phyloP scores from a whole-genome alignment of 192 early-diverging fungal genomes.

The Gorgonomyces haynaldii region DNA sequence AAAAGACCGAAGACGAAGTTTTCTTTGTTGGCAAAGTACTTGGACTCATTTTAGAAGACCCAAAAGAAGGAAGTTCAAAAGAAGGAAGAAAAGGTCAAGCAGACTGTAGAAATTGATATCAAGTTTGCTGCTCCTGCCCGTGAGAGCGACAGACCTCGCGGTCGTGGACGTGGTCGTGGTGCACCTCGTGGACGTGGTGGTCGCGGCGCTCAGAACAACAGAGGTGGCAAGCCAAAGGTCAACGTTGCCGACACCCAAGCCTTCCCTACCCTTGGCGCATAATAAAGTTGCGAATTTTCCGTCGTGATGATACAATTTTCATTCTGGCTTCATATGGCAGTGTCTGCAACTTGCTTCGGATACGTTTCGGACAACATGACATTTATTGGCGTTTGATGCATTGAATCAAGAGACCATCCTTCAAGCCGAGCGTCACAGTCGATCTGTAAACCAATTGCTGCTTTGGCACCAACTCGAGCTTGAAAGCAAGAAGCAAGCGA shows the following conservation, averaged over 20 bases:
- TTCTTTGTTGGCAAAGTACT: constrained; percentile 59
- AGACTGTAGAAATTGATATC: constrained; percentile 5
- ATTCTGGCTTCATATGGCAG: too few relatives aligned
- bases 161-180: constrained; percentile 35
- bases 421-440: too few relatives aligned
- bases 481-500: constrained; percentile 2
- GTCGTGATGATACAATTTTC: too few relatives aligned
- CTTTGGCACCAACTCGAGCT: constrained; percentile 7
- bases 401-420: too few relatives aligned
- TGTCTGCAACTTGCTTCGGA: too few relatives aligned
- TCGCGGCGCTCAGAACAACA: constrained; percentile 25
- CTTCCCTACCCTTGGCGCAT: constrained; percentile 23
- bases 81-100: constrained; percentile 17
- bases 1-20: constrained; percentile 62
- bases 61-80: constrained; percentile 4
- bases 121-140: constrained; percentile 13
- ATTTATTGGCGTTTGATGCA: too few relatives aligned
- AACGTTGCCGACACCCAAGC: constrained; percentile 26
- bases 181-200: constrained; percentile 53
- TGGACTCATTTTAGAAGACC: background rate
- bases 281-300: too few relatives aligned
- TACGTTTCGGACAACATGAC: too few relatives aligned
- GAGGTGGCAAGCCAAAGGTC: constrained; percentile 13
- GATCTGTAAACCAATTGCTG: too few relatives aligned
- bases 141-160: constrained; percentile 36